Conservation (phyloP, 2,329 filamentous ascomycete species). For the Pseudophaeomoniella oleicola region DNA sequence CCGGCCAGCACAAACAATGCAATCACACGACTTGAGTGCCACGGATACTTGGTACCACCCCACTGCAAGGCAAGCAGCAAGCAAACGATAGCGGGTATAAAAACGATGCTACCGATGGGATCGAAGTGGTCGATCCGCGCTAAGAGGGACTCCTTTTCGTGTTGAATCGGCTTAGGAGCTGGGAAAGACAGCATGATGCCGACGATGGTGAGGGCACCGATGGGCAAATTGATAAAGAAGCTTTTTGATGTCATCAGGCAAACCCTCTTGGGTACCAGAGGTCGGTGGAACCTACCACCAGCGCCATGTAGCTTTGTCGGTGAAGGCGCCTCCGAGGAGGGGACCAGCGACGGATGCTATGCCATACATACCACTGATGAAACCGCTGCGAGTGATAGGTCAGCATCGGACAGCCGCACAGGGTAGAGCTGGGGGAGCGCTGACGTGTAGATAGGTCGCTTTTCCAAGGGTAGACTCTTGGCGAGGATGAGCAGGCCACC, state of each 20-base stretch:
- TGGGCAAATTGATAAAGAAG: conserved; percentile 25
- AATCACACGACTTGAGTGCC: conserved; percentile 7
- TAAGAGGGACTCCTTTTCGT: conserved; percentile 8
- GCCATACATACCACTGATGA: conserved; percentile 41
- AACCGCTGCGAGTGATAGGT: conserved; percentile 12
- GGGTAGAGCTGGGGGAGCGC: conserved; percentile 10
- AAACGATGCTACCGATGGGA: conserved; percentile 19
- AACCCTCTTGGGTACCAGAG: conserved; percentile 17
- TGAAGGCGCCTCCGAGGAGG: conserved; percentile 25
- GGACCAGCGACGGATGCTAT: conserved; percentile 28
- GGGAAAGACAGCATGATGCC: background rate
- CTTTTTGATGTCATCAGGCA: conserved; percentile 16
- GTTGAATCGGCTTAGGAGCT: conserved; percentile 16
- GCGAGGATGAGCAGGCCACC: conserved; percentile 11
- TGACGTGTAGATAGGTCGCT: conserved; percentile 35
- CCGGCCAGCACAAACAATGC: conserved; percentile 7
- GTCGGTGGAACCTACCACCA: conserved; percentile 11
- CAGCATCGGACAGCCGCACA: conserved; percentile 11
- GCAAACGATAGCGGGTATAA: conserved; percentile 15
- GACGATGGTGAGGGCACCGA: conserved; percentile 21
- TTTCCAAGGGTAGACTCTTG: conserved; percentile 2
- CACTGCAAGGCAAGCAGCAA: conserved; percentile 9
- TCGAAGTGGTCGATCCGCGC: too few relatives aligned
- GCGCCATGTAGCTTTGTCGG: conserved; percentile 20
- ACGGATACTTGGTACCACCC: conserved; percentile 7